A percentile compares a stretch with the other conserved stretches of the same genome.
Conservation (phyloP, 2,329 filamentous ascomycete species). For the Penicillium sp. region DNA sequence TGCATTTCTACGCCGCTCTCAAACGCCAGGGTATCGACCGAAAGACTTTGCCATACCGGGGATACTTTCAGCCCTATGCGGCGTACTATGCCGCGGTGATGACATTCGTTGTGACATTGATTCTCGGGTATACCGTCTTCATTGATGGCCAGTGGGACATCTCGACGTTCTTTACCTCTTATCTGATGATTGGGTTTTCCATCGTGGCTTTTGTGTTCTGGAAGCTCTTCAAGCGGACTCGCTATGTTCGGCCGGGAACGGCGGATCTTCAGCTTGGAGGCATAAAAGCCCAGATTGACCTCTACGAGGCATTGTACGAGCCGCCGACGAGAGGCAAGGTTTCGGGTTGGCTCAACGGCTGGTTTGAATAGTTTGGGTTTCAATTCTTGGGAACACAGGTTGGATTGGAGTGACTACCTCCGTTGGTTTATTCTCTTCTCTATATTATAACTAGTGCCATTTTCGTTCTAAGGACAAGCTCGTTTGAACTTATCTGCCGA, state of each 20-base stretch:
- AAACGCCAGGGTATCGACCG: slow-evolving; percentile 68
- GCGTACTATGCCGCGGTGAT: slow-evolving; percentile 66
- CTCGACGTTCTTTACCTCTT: slow-evolving; percentile 71
- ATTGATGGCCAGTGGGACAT: slow-evolving; percentile 64
- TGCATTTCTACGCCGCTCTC: slow-evolving; percentile 71
- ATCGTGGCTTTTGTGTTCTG: slow-evolving; percentile 67
- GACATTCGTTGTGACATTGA: slow-evolving; percentile 69
- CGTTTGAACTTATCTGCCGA: no score
- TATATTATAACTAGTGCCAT: no score
- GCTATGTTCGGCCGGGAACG: slow-evolving; percentile 7
- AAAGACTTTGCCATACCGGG: slow-evolving; percentile 68
- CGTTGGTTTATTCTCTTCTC: no score
- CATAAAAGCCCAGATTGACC: slow-evolving; percentile 8
- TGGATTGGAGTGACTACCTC: no score
- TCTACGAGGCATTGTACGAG: slow-evolving; percentile 16
- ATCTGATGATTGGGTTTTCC: slow-evolving; percentile 67
- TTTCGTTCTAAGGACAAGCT: no score
- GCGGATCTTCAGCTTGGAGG: slow-evolving; percentile 15
- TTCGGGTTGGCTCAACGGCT: slow-evolving; percentile 1
- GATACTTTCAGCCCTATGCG: slow-evolving; percentile 60
- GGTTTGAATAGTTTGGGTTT: no score
- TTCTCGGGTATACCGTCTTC: slow-evolving; percentile 75
- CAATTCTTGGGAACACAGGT: no score
- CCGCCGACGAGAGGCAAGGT: slow-evolving; percentile 24
- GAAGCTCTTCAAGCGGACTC: slow-evolving; percentile 52